These are phyloP conservation scores for Vaccinium corymbosum DNA, from an alignment of 148 eudicot species.

Conservation along the genomic window DNA sequence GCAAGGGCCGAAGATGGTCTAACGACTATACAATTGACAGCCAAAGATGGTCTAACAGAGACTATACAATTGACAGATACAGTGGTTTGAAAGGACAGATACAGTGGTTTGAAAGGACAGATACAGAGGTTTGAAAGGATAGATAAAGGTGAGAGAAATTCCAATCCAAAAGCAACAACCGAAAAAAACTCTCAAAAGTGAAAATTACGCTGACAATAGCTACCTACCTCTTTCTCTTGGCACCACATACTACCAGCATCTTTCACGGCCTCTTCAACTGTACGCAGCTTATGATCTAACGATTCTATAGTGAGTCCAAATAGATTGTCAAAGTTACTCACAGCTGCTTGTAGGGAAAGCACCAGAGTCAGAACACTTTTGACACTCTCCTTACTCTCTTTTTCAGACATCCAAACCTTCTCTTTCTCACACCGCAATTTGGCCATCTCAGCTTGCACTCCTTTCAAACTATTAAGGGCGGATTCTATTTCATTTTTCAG, in stretches of 20 bases:
- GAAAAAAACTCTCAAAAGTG: neutral
- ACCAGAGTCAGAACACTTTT: conserved; percentile 39
- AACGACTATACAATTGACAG: neutral
- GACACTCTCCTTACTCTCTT: conserved; percentile 37
- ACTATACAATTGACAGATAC: neutral
- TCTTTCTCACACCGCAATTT: conserved; percentile 49
- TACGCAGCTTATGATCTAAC: conserved; percentile 50
- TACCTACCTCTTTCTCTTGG: conserved; percentile 79
- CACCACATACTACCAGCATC: conserved; percentile 44
- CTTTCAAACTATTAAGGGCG: conserved; percentile 56
- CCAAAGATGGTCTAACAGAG: neutral
- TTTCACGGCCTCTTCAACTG: conserved; percentile 39
- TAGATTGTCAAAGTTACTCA: conserved; percentile 53
- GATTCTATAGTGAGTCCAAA: conserved; percentile 34
- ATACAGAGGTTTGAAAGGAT: neutral
- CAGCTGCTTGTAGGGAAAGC: conserved; percentile 40
- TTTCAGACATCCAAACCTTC: conserved; percentile 44
- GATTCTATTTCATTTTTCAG: conserved; percentile 60
- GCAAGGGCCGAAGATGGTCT: neutral
- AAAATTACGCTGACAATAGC: neutral
- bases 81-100: neutral
- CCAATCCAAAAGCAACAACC: neutral
- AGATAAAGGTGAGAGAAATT: neutral
- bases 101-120: neutral
- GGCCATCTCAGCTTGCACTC: conserved; percentile 54